phyloP scores from a whole-genome alignment of 306 rosid species.

The Adenanthera pavonina region DNA sequence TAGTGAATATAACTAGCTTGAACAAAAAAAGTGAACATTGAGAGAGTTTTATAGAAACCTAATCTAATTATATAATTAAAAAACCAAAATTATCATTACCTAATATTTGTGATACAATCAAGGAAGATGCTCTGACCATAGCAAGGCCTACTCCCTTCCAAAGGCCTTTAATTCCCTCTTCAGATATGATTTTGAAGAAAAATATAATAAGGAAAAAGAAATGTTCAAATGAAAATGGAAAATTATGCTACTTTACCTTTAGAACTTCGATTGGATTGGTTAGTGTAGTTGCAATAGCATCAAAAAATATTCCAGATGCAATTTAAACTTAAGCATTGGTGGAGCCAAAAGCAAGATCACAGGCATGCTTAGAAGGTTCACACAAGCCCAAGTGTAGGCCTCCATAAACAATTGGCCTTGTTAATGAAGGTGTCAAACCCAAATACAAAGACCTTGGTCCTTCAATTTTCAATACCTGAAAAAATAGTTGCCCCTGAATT shows the following conservation, averaged over 20 bases:
- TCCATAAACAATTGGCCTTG: conserved; percentile 87
- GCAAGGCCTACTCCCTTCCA: conserved; percentile 98
- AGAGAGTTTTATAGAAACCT: no score
- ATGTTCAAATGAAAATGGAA: no score
- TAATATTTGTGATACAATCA: conserved; percentile 97
- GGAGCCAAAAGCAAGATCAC: no score
- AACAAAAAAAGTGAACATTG: no score
- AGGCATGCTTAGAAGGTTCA: conserved; percentile 86
- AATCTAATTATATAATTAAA: no score
- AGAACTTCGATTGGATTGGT: conserved; percentile 93
- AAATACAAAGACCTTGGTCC: conserved; percentile 83
- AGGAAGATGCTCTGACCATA: no score
- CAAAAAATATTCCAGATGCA: conserved; percentile 83
- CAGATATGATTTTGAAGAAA: conserved; percentile 47
- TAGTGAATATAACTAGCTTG: no score
- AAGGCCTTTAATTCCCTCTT: conserved; percentile 82
- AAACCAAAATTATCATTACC: no score
- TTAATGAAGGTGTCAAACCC: conserved; percentile 87
- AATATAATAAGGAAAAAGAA: no score
- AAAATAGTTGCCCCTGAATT: no score
- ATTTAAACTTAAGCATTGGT: conserved; percentile 74
- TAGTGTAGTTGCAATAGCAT: conserved; percentile 76
- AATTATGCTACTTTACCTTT: conserved; percentile 72
- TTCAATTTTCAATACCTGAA: conserved; percentile 66
- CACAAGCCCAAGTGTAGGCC: conserved; percentile 95